These are phyloP conservation scores for Microcyclospora tardicrescens DNA, from an alignment of 2,329 filamentous ascomycete genomes.

Conservation along the genomic window DNA sequence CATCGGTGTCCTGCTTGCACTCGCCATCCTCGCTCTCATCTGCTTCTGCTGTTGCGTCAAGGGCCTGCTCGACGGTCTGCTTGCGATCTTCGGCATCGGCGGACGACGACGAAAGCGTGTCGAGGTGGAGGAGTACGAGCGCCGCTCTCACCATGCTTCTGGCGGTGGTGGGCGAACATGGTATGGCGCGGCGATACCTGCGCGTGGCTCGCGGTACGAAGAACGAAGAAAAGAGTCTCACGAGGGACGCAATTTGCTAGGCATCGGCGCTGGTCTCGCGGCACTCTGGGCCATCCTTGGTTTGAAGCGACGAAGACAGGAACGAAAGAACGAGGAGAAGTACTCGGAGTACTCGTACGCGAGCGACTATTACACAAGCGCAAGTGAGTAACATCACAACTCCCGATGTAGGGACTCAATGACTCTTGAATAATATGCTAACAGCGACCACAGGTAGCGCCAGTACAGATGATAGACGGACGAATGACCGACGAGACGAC, in stretches of 20 bases:
- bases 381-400: slow-evolving; percentile 27
- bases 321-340: slow-evolving; percentile 29
- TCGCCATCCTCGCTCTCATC: slow-evolving; percentile 53
- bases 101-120: slow-evolving; percentile 31
- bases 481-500: slow-evolving; percentile 20
- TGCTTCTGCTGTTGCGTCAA: slow-evolving; percentile 59
- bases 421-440: neutral
- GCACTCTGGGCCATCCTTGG: slow-evolving; percentile 33
- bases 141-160: slow-evolving; percentile 45
- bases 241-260: slow-evolving; percentile 22
- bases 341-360: slow-evolving; percentile 26
- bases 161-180: slow-evolving; percentile 33
- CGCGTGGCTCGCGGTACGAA: slow-evolving; percentile 22
- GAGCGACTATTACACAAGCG: slow-evolving; percentile 34
- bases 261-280: slow-evolving; percentile 30
- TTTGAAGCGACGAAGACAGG: slow-evolving; percentile 31
- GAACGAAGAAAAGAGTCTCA: slow-evolving; percentile 19
- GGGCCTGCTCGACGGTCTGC: slow-evolving; percentile 41
- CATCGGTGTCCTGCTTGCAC: slow-evolving; percentile 56
- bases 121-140: slow-evolving; percentile 48
- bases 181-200: slow-evolving; percentile 28
- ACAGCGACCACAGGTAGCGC: slow-evolving; percentile 27
- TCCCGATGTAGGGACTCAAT: neutral
- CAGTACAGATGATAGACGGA: slow-evolving; percentile 33
- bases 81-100: slow-evolving; percentile 49